Evolutionary conservation across 768 basidiomycete genomes (phyloP), one percentile per base, ranked within the genome.

Genomic region (Chalciporus pseudorubinellus): DNA sequence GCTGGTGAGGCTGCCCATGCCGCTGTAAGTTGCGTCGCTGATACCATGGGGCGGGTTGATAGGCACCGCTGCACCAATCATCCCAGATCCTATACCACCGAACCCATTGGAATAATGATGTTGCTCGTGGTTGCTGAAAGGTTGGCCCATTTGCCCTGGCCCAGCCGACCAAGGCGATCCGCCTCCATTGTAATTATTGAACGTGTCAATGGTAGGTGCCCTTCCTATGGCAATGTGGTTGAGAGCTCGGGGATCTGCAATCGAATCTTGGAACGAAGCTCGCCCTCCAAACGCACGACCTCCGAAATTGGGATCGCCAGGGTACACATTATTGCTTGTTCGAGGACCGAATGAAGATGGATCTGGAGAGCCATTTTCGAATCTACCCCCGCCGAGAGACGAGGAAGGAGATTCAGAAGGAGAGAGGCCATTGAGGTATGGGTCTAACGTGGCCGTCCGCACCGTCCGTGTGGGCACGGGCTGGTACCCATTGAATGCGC

Each of bases 321-420:
- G 59, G 53, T 74, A 74, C 26, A 71, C 63, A 31, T 69, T 67
- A 20, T 56, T 65, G n/a, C 65, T 65, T 29, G 72, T 68, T 49
- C 78, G 75, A 20, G 80, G 76, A 46, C 75, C 77, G 56, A 86
- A 80, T 8, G 74, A 70, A 22, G 75, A 65, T n/a, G 80, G 77
- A 66, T 90, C 89, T 0, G 89, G 88, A 28, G 88, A 89, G 18
- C 74, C 77, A 56, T 83, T 80, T 40, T 79, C 76, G 63, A 87
- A 85, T 55, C 83, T 72, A 26, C 78, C 80, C 24, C 75, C 80
- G 52, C 84, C 79, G 39, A 88, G 78, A 4, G 87, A 86, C 2
- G 89, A 89, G 3, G 85, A 79, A 3, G 87, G 86, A 9, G 89
- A 89, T 52, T 86, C 84, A 14, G 85, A 78, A 28, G 77, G 72